These are phyloP conservation scores for Tuber borchii DNA, from an alignment of 495 filamentous ascomycete species.

Conservation along the genomic window DNA sequence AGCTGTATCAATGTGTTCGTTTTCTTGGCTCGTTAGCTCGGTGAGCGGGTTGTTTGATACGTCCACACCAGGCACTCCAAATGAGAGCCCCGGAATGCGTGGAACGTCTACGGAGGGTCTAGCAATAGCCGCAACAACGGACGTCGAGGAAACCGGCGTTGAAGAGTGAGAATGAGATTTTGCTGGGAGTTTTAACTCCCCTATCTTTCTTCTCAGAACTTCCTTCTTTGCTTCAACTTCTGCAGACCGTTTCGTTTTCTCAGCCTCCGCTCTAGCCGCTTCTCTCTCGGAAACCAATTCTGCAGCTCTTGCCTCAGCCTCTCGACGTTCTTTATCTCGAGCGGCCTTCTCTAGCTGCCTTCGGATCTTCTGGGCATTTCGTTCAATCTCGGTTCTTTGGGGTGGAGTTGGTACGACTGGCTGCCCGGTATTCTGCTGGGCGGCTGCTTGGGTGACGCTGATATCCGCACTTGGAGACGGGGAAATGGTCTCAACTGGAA, in stretches of 20 bases:
- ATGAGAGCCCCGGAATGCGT: conserved; percentile 36
- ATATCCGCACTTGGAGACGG: conserved; percentile 28
- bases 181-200: conserved; percentile 36
- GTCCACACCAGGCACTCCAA: conserved; percentile 28
- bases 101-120: conserved; percentile 19
- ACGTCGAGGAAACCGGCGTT: conserved; percentile 39
- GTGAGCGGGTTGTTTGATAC: conserved; percentile 17
- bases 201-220: conserved; percentile 48
- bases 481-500: conserved; percentile 36
- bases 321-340: conserved; percentile 36
- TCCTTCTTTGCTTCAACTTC: conserved; percentile 51
- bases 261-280: conserved; percentile 36
- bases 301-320: conserved; percentile 38
- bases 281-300: conserved; percentile 37
- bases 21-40: conserved; percentile 1
- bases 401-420: neutral
- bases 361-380: conserved; percentile 33
- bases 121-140: conserved; percentile 32
- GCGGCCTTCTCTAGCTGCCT: conserved; percentile 36
- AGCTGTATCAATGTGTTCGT: conserved; percentile 31
- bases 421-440: conserved; percentile 11
- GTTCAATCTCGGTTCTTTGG: conserved; percentile 31
- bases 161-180: conserved; percentile 32
- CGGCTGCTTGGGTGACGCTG: conserved; percentile 26
- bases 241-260: conserved; percentile 31